Percentiles rank a stretch among this genome's conserved stretches.
These are phyloP conservation scores for Macroventuria anomochaeta DNA, from an alignment of 2,329 filamentous ascomycete species.

Conservation along the genomic window DNA sequence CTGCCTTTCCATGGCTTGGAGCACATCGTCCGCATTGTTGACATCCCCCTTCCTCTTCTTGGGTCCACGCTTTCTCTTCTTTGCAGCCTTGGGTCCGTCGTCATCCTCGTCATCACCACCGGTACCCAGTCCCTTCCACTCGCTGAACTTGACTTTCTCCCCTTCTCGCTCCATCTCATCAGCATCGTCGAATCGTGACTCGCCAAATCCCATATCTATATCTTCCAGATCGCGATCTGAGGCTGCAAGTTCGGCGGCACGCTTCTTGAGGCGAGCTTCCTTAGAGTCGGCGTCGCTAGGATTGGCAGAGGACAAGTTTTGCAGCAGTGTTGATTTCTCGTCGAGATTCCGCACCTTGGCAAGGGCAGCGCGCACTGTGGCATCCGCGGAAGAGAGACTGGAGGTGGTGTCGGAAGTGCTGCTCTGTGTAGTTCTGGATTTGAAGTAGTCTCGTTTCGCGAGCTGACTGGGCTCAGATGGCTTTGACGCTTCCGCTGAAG, in stretches of 20 bases:
- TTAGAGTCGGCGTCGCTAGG: slow-evolving; percentile 55
- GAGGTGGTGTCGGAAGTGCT: slow-evolving; percentile 42
- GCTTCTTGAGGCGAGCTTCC: slow-evolving; percentile 69
- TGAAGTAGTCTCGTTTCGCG: slow-evolving; percentile 33
- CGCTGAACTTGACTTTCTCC: slow-evolving; percentile 69
- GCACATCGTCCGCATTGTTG: slow-evolving; percentile 80
- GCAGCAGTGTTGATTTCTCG: slow-evolving; percentile 54
- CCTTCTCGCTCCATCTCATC: slow-evolving; percentile 73
- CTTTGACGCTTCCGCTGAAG: slow-evolving; percentile 7
- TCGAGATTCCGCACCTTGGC: slow-evolving; percentile 72
- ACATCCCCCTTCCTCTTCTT: slow-evolving; percentile 81
- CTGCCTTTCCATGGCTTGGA: slow-evolving; percentile 75
- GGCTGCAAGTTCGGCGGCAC: slow-evolving; percentile 70
- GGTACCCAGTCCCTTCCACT: slow-evolving; percentile 64
- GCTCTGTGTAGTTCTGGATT: slow-evolving; percentile 13
- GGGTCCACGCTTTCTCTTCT: slow-evolving; percentile 70
- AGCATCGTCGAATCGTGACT: slow-evolving; percentile 84
- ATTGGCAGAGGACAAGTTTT: slow-evolving; percentile 36
- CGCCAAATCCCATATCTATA: slow-evolving; percentile 93
- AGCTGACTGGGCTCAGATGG: slow-evolving; percentile 11
- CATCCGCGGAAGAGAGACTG: slow-evolving; percentile 63
- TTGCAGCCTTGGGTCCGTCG: slow-evolving; percentile 55
- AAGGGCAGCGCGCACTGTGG: slow-evolving; percentile 80
- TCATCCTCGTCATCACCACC: slow-evolving; percentile 56
- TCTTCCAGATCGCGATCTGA: slow-evolving; percentile 84